Conservation (phyloP, 108 stramenopile species). For the Nitzschia palea region DNA sequence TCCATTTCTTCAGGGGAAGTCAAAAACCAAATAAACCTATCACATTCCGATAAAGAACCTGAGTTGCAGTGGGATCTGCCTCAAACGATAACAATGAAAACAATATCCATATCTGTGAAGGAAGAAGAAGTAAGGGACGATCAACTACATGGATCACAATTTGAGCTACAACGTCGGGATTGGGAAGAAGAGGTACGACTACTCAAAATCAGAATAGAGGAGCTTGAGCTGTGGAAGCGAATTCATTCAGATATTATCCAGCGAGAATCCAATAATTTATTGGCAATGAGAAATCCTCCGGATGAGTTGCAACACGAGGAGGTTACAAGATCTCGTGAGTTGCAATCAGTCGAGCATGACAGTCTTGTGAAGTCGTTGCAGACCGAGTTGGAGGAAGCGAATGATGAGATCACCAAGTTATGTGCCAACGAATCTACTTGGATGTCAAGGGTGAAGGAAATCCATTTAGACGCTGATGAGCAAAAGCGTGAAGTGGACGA, state of each 20-base stretch:
- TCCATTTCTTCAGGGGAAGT: background rate
- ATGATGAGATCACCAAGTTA: too few species aligned
- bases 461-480: background rate
- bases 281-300: too few species aligned
- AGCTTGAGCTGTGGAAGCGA: background rate
- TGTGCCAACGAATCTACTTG: too few species aligned
- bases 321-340: too few species aligned
- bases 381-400: too few species aligned
- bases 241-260: too few species aligned
- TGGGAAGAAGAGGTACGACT: slow-evolving; percentile 1
- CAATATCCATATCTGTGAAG: background rate
- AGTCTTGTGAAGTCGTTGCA: too few species aligned
- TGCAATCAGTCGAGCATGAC: too few species aligned
- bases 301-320: too few species aligned
- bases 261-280: too few species aligned
- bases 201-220: background rate
- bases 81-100: background rate
- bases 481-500: background rate
- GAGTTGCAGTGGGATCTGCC: background rate
- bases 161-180: background rate
- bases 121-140: background rate
- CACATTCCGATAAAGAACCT: background rate
- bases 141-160: background rate
- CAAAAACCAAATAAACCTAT: background rate
- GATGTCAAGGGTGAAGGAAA: background rate